A percentile compares a stretch with the other conserved stretches of the same genome.
phyloP scores from a whole-genome alignment of 208 protist species.

The Leishmania mexicana region DNA sequence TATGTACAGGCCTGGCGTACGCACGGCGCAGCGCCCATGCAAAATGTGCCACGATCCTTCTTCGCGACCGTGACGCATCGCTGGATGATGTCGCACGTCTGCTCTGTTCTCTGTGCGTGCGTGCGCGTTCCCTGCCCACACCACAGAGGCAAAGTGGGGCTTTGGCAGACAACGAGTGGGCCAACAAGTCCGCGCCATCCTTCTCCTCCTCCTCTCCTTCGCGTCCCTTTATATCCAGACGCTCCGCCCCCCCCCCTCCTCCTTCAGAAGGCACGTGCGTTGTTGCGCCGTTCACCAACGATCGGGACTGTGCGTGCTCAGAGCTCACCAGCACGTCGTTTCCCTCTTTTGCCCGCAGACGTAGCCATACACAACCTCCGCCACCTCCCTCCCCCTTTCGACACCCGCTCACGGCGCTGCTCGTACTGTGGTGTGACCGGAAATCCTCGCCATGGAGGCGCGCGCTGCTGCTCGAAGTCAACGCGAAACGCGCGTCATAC shows the following conservation, averaged over 20 bases:
- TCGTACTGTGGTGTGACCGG: not conserved
- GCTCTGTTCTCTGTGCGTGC: not conserved
- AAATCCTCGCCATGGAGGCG: not conserved
- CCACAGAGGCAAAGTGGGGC: not conserved
- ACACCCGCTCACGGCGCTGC: not conserved
- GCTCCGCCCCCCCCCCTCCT: not conserved
- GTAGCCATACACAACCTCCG: not conserved
- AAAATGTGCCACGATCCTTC: not conserved
- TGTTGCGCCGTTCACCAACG: not conserved
- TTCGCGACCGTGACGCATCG: not conserved
- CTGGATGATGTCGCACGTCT: not conserved
- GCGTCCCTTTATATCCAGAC: not conserved
- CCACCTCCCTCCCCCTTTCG: not conserved
- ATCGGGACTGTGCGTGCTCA: not conserved
- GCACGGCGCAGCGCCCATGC: not conserved
- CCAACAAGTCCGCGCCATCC: not conserved
- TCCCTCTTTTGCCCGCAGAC: not conserved
- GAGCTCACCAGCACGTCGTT: not conserved
- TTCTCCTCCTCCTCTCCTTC: not conserved
- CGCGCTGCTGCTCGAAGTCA: not conserved
- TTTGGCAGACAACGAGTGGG: not conserved
- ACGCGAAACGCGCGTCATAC: conserved; percentile 22
- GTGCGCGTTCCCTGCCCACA: not conserved
- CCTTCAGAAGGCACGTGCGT: not conserved
- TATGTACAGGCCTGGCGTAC: not conserved